A percentile compares a stretch with the other conserved stretches of the same genome.
These are phyloP conservation scores for Dendrobium chrysotoxum DNA, from an alignment of 106 monocot species.

Conservation along the genomic window DNA sequence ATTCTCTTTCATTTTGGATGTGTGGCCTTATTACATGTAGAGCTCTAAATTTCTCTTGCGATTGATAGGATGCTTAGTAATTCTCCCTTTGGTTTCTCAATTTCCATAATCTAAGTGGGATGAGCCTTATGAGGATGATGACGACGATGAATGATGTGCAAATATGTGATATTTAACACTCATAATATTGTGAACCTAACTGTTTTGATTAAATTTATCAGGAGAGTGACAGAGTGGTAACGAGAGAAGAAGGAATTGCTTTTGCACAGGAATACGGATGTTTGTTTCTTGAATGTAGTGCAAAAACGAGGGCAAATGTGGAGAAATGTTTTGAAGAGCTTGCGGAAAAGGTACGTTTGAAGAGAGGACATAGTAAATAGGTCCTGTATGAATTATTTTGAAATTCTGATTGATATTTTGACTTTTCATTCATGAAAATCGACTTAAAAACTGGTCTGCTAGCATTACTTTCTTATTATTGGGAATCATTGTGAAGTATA, in stretches of 20 bases:
- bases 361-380: background rate
- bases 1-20: too few species aligned
- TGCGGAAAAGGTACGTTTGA: conserved; percentile 52
- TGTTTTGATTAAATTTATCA: conserved; percentile 9
- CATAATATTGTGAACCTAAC: too few species aligned
- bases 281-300: conserved; percentile 84
- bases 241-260: conserved; percentile 53
- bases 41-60: too few species aligned
- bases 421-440: background rate
- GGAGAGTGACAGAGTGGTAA: conserved; percentile 49
- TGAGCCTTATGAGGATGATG: too few species aligned
- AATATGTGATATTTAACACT: too few species aligned
- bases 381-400: background rate
- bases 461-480: too few species aligned
- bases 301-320: conserved; percentile 75
- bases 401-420: background rate
- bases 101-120: background rate
- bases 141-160: too few species aligned
- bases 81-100: background rate
- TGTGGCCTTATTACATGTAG: too few species aligned
- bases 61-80: too few species aligned
- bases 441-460: background rate
- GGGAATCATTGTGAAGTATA: too few species aligned
- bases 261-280: conserved; percentile 57
- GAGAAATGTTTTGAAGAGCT: conserved; percentile 93